These are phyloP conservation scores for Trichoderma koningii DNA, from an alignment of 2,329 filamentous ascomycete species.

Conservation along the genomic window DNA sequence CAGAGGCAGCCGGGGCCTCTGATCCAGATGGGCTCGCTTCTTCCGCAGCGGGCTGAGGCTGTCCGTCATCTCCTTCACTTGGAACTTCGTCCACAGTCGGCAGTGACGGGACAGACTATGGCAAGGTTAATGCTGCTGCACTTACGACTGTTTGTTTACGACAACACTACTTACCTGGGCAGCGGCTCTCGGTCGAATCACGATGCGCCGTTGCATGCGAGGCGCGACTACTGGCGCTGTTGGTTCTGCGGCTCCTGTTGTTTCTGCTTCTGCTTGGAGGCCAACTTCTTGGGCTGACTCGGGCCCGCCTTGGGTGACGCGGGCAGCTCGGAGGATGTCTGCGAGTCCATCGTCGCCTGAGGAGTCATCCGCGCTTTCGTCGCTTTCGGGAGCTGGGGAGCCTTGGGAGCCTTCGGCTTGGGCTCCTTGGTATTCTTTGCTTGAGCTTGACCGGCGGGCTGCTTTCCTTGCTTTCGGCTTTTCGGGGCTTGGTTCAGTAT, in stretches of 20 bases:
- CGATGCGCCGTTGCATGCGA: not conserved
- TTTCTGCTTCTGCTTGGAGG: not conserved
- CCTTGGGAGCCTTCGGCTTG: not conserved
- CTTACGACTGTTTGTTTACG: too few species aligned
- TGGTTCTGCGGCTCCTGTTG: not conserved
- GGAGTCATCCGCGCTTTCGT: not conserved
- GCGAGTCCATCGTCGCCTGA: not conserved
- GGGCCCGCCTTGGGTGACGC: not conserved
- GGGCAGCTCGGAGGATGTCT: not conserved
- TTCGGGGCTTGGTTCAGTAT: conserved; percentile 14
- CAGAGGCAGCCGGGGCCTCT: not conserved
- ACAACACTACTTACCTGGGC: not conserved
- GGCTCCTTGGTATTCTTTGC: too few species aligned
- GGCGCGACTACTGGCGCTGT: not conserved
- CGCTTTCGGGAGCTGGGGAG: not conserved
- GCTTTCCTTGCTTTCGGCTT: conserved; percentile 9
- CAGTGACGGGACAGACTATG: not conserved
- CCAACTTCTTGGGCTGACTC: not conserved
- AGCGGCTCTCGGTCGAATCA: not conserved
- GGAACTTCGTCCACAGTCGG: not conserved
- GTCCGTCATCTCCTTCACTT: not conserved
- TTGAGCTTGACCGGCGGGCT: not conserved
- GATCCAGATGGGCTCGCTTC: not conserved
- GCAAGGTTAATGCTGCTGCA: not conserved
- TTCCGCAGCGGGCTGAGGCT: not conserved